A percentile compares a stretch with the other conserved stretches of the same genome.
phyloP scores from a whole-genome alignment of 768 basidiomycete genomes.

The Pisolithus microcarpus region DNA sequence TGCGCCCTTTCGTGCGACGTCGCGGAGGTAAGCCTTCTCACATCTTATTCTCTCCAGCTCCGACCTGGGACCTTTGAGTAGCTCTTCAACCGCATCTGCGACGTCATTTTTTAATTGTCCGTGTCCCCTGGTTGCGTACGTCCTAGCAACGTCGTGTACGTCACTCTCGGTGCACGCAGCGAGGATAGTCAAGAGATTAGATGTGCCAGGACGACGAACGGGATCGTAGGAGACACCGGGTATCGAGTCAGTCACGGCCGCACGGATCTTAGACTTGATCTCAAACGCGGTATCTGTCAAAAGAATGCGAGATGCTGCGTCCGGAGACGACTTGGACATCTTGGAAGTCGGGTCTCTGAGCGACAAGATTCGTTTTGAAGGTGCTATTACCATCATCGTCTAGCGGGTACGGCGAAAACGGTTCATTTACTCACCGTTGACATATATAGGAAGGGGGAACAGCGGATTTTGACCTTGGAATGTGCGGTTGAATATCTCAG shows the following conservation, averaged over 20 bases:
- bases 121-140: slow-evolving; percentile 52
- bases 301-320: slow-evolving; percentile 73
- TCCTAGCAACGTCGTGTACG: slow-evolving; percentile 37
- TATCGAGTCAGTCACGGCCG: slow-evolving; percentile 81
- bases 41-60: slow-evolving; percentile 59
- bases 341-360: slow-evolving; percentile 80
- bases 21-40: slow-evolving; percentile 53
- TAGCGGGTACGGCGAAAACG: neutral
- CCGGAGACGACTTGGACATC: slow-evolving; percentile 92
- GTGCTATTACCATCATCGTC: slow-evolving; percentile 39
- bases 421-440: slow-evolving; percentile 55
- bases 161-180: slow-evolving; percentile 59
- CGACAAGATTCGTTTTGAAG: slow-evolving; percentile 76
- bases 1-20: slow-evolving; percentile 60
- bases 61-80: slow-evolving; percentile 54
- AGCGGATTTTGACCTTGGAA: slow-evolving; percentile 41
- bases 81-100: slow-evolving; percentile 60
- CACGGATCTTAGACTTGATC: slow-evolving; percentile 66
- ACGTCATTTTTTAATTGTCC: slow-evolving; percentile 70
- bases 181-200: slow-evolving; percentile 76
- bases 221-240: slow-evolving; percentile 77
- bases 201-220: slow-evolving; percentile 63
- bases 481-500: slow-evolving; percentile 74
- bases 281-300: slow-evolving; percentile 64
- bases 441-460: slow-evolving; percentile 67